phyloP scores from a whole-genome alignment of 2,329 filamentous ascomycete genomes.

The Alternaria postmessia region DNA sequence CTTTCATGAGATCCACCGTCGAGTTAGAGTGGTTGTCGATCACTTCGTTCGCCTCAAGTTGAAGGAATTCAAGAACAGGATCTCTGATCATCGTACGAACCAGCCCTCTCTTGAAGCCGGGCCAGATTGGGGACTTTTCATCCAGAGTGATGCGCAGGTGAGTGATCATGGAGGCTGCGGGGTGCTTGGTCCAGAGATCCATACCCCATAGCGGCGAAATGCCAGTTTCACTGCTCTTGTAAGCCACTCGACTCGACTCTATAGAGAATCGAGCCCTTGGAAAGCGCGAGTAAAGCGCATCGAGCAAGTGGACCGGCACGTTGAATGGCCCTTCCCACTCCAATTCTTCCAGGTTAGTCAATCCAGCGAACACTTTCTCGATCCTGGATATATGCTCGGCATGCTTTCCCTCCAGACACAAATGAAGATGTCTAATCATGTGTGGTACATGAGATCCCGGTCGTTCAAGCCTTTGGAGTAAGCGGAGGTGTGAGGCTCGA shows the following conservation, averaged over 20 bases:
- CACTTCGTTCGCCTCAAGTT: neutral
- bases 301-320: neutral
- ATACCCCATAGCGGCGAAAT: neutral
- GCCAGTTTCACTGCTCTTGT: neutral
- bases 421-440: neutral
- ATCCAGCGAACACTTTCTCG: neutral
- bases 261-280: neutral
- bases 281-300: neutral
- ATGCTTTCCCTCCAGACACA: neutral
- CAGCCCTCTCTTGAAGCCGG: neutral
- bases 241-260: neutral
- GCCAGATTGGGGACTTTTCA: neutral
- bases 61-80: neutral
- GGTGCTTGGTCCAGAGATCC: neutral
- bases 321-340: neutral
- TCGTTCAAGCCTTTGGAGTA: neutral
- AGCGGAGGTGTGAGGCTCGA: neutral
- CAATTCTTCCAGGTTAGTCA: neutral
- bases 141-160: neutral
- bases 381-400: neutral
- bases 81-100: neutral
- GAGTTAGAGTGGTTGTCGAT: neutral
- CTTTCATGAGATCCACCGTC: neutral
- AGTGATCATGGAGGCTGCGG: neutral
- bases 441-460: neutral